A percentile compares a stretch with the other conserved stretches of the same genome.
These are phyloP conservation scores for Ophiosphaerella narmari DNA, from an alignment of 2,329 filamentous ascomycete species.

Conservation along the genomic window DNA sequence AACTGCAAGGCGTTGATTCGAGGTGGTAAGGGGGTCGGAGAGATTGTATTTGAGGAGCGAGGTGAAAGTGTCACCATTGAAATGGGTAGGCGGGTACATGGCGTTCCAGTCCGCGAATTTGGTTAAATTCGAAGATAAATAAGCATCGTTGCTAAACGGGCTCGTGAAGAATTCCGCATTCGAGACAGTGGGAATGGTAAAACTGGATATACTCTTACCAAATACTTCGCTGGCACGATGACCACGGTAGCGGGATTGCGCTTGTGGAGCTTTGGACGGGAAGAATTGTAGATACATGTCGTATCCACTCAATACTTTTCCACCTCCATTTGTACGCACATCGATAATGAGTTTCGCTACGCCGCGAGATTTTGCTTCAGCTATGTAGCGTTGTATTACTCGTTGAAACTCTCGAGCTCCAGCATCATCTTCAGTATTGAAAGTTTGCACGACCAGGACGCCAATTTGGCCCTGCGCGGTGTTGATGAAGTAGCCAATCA, in stretches of 20 bases:
- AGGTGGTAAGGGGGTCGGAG: slow-evolving; percentile 39
- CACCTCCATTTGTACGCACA: slow-evolving; percentile 65
- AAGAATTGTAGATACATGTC: slow-evolving; percentile 61
- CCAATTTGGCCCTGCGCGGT: slow-evolving; percentile 49
- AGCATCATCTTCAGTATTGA: slow-evolving; percentile 35
- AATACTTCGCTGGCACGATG: slow-evolving; percentile 40
- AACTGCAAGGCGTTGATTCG: slow-evolving; percentile 31
- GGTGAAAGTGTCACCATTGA: slow-evolving; percentile 46
- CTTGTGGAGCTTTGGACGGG: slow-evolving; percentile 51
- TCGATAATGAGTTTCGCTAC: slow-evolving; percentile 68
- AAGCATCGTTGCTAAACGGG: slow-evolving; percentile 44
- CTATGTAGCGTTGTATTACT: slow-evolving; percentile 52
- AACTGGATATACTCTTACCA: slow-evolving; percentile 26
- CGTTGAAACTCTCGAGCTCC: slow-evolving; percentile 42
- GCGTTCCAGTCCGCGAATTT: slow-evolving; percentile 42
- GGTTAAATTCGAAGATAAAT: slow-evolving; percentile 27
- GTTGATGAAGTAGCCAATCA: slow-evolving; percentile 55
- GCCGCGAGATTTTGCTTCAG: slow-evolving; percentile 51
- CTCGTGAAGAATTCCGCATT: slow-evolving; percentile 34
- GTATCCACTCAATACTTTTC: slow-evolving; percentile 49
- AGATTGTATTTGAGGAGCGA: slow-evolving; percentile 46
- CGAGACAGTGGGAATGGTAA: slow-evolving; percentile 10
- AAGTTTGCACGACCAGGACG: slow-evolving; percentile 52
- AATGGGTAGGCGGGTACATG: slow-evolving; percentile 42
- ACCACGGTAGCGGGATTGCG: slow-evolving; percentile 54